Evolutionary conservation across 306 rosid genomes (phyloP).

Genomic region (Sicyos edulis): DNA sequence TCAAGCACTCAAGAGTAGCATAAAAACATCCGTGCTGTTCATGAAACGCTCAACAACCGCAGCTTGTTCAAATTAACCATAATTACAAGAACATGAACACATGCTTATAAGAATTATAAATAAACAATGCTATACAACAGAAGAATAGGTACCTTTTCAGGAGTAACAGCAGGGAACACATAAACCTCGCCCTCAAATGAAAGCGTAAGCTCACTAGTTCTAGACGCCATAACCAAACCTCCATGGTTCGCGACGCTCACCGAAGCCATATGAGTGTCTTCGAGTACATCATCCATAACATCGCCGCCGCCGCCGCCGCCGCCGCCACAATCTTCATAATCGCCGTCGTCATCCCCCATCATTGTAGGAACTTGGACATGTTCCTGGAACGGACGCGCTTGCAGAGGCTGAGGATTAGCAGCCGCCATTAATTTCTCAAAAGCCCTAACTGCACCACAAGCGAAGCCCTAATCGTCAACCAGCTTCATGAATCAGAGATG

Average conservation of each 20-base stretch:
- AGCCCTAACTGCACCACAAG: constrained; percentile 22
- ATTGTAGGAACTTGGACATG: constrained; percentile 28
- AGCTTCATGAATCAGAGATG: constrained; percentile 30
- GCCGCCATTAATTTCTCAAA: constrained; percentile 46
- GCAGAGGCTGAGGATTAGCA: constrained; percentile 64
- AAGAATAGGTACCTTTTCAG: constrained; percentile 52
- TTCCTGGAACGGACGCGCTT: constrained; percentile 50
- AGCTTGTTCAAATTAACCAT: constrained; percentile 16
- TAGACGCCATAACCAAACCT: constrained; percentile 41
- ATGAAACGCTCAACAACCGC: constrained; percentile 6
- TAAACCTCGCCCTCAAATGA: constrained; percentile 96
- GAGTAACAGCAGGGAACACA: constrained; percentile 83
- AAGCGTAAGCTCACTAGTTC: constrained; percentile 90
- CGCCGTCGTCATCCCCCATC: constrained; percentile 44
- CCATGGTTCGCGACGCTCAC: constrained; percentile 42
- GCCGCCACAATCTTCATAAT: constrained; percentile 38
- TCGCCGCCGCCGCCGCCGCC: constrained; percentile 36
- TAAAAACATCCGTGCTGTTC: not conserved
- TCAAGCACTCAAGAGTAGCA: not conserved
- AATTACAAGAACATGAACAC: not conserved
- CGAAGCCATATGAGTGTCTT: constrained; percentile 39
- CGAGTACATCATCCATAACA: constrained; percentile 52
- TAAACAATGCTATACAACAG: not conserved
- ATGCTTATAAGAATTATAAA: no score
- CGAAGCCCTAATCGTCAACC: constrained; percentile 47